These are phyloP conservation scores for Trametes cinnabarina DNA, from an alignment of 768 basidiomycete species.

Conservation along the genomic window DNA sequence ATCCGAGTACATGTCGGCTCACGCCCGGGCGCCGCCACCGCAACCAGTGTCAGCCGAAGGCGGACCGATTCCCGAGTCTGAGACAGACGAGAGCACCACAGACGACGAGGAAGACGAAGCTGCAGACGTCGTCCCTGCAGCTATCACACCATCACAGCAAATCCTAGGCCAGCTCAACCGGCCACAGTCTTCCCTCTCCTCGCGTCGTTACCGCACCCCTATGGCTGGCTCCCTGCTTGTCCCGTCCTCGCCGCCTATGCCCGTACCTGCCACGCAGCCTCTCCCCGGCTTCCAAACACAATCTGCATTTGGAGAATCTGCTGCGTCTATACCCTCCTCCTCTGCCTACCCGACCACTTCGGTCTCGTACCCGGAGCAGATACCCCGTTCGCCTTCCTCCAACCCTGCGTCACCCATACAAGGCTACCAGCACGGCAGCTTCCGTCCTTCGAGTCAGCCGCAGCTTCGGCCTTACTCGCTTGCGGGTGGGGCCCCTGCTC, in stretches of 20 bases:
- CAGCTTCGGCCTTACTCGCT: slow-evolving; percentile 23
- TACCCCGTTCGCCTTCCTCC: slow-evolving; percentile 16
- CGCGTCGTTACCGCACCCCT: slow-evolving; percentile 77
- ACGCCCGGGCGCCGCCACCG: slow-evolving; percentile 12
- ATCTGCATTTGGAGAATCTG: slow-evolving; percentile 63
- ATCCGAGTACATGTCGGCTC: slow-evolving; percentile 8
- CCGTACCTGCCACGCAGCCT: slow-evolving; percentile 67
- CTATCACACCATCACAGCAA: slow-evolving; percentile 23
- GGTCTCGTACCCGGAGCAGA: slow-evolving; percentile 18
- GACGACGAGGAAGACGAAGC: slow-evolving; percentile 50
- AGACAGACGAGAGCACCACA: slow-evolving; percentile 23
- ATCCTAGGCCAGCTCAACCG: slow-evolving; percentile 46
- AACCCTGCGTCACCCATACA: slow-evolving; percentile 5
- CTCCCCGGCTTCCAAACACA: slow-evolving; percentile 67
- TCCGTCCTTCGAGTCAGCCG: slow-evolving; percentile 17
- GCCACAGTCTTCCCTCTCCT: slow-evolving; percentile 76
- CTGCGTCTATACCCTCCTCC: slow-evolving; percentile 38
- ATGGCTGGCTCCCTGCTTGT: slow-evolving; percentile 58
- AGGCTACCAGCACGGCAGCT: slow-evolving; percentile 5
- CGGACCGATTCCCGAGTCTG: slow-evolving; percentile 5
- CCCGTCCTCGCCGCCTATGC: slow-evolving; percentile 33
- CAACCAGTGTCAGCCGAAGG: slow-evolving; percentile 19
- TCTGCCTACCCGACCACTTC: slow-evolving; percentile 33
- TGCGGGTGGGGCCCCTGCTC: slow-evolving; percentile 23
- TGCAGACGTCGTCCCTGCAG: slow-evolving; percentile 44